A percentile compares a stretch with the other conserved stretches of the same genome.
Evolutionary conservation across 306 rosid genomes (phyloP).

Genomic region (Hippophae gyantsensis): DNA sequence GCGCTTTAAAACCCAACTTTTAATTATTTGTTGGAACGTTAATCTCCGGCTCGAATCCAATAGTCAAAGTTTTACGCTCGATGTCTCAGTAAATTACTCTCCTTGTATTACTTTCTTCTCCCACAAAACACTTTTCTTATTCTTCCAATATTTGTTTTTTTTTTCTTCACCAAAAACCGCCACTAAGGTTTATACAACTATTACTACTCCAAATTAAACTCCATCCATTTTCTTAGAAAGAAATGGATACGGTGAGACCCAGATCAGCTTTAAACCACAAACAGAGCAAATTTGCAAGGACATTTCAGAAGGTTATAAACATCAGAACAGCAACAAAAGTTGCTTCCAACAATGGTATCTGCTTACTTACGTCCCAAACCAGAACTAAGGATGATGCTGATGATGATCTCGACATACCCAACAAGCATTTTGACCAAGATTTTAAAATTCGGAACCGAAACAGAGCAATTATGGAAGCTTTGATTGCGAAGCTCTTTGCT

Average conservation of each 20-base stretch:
- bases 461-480: constrained; percentile 75
- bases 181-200: constrained; percentile 10
- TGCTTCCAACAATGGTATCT: constrained; percentile 69
- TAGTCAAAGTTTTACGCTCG: constrained; percentile 50
- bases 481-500: constrained; percentile 77
- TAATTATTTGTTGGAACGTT: not conserved
- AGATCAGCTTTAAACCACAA: constrained; percentile 45
- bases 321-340: constrained; percentile 47
- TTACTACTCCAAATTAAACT: not conserved
- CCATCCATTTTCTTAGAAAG: not conserved
- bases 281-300: constrained; percentile 40
- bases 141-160: not conserved
- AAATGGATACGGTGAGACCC: constrained; percentile 65
- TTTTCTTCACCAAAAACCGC: not conserved
- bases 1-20: constrained; percentile 23
- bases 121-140: constrained; percentile 14
- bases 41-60: constrained; percentile 9
- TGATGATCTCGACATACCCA: constrained; percentile 18
- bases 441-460: constrained; percentile 34
- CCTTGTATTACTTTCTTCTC: not conserved
- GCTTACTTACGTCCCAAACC: constrained; percentile 44
- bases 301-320: constrained; percentile 60
- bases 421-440: constrained; percentile 20
- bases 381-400: constrained; percentile 39
- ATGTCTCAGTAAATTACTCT: constrained; percentile 32